Conservation (phyloP, 2,329 filamentous ascomycete species). For the Aspergillus awamori region DNA sequence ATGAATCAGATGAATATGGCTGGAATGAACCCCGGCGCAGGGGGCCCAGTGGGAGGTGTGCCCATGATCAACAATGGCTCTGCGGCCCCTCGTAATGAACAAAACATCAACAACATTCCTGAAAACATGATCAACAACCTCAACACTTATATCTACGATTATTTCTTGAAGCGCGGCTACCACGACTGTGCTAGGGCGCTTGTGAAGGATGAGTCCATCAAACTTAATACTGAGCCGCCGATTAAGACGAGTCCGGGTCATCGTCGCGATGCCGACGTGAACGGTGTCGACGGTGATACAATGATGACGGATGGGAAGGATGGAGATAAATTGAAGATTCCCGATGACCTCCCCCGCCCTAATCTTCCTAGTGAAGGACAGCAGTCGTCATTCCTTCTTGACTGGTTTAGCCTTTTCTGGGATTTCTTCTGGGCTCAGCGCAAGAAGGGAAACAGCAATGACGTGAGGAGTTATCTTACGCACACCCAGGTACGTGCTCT, state of each 20-base stretch:
- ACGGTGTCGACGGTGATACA: constrained; percentile 71
- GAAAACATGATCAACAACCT: constrained; percentile 49
- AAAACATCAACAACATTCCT: constrained; percentile 41
- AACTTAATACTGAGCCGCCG: constrained; percentile 59
- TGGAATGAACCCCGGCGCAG: constrained; percentile 58
- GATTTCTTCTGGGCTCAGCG: constrained; percentile 88
- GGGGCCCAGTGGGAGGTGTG: constrained; percentile 60
- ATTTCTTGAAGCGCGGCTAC: constrained; percentile 82
- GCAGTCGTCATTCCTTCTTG: constrained; percentile 82
- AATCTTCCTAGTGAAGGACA: constrained; percentile 62
- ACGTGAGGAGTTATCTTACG: constrained; percentile 73
- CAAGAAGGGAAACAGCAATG: constrained; percentile 64
- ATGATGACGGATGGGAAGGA: constrained; percentile 87
- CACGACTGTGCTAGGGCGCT: constrained; percentile 79
- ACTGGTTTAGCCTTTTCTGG: constrained; percentile 98
- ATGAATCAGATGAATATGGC: constrained; percentile 63
- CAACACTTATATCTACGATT: constrained; percentile 71
- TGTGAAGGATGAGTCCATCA: constrained; percentile 62
- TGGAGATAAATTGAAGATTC: constrained; percentile 71
- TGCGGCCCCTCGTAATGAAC: constrained; percentile 47
- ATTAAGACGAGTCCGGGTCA: constrained; percentile 70
- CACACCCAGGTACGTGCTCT: constrained; percentile 71
- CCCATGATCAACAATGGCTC: constrained; percentile 59
- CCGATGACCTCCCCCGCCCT: constrained; percentile 72
- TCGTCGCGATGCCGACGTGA: constrained; percentile 69